phyloP scores from a whole-genome alignment of 176 grass and related monocot species.

The Aechmea fasciata region DNA sequence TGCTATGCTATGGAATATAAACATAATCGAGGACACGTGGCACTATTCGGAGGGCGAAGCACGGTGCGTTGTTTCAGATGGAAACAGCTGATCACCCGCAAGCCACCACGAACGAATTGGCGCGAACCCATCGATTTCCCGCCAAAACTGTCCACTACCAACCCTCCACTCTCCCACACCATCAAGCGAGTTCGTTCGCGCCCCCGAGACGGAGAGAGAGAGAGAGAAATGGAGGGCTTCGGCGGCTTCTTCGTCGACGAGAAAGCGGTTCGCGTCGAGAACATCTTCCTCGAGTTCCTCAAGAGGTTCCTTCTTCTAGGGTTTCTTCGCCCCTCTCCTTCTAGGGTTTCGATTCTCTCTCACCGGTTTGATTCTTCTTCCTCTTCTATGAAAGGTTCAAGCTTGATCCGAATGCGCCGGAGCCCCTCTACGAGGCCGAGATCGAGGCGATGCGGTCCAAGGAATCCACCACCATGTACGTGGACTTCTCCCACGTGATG shows the following conservation, averaged over 20 bases:
- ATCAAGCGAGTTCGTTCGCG: constrained; percentile 5
- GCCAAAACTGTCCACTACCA: neutral
- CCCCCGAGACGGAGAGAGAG: neutral
- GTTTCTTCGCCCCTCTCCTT: neutral
- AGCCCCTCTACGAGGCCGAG: constrained; percentile 79
- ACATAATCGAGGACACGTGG: neutral
- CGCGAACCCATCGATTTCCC: neutral
- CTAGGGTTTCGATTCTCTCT: neutral
- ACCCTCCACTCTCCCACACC: neutral
- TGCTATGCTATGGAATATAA: no score
- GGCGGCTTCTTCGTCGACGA: constrained; percentile 86
- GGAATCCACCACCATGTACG: constrained; percentile 88
- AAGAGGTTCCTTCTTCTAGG: constrained; percentile 38
- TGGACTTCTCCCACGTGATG: constrained; percentile 93
- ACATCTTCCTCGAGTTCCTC: constrained; percentile 97
- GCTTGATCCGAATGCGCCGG: constrained; percentile 40
- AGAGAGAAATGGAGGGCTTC: constrained; percentile 60
- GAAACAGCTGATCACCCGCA: neutral
- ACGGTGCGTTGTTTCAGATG: neutral
- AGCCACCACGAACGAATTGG: neutral
- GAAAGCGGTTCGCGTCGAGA: constrained; percentile 89
- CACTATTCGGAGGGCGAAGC: neutral
- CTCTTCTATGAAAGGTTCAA: constrained; percentile 46
- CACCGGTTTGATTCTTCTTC: neutral
- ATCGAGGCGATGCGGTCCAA: constrained; percentile 68